These are phyloP conservation scores for Populus deltoides DNA, from an alignment of 345 rosid species.

Conservation along the genomic window DNA sequence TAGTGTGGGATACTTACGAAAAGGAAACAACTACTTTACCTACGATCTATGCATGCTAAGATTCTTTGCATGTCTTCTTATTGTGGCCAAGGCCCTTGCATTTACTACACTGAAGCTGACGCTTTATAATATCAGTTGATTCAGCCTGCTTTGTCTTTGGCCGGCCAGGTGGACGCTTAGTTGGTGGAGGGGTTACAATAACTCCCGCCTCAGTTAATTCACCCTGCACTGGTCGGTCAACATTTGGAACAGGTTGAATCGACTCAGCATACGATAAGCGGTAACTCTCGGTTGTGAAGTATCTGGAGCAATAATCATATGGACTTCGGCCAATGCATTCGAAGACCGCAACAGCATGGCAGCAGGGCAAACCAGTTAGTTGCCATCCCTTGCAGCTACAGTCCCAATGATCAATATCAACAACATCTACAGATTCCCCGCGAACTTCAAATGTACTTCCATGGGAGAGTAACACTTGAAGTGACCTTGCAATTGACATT, in stretches of 20 bases:
- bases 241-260: constrained; percentile 74
- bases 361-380: constrained; percentile 70
- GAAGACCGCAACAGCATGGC: constrained; percentile 75
- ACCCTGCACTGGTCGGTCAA: constrained; percentile 47
- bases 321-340: constrained; percentile 54
- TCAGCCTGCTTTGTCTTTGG: constrained; percentile 70
- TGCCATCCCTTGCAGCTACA: constrained; percentile 87
- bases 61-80: constrained; percentile 80
- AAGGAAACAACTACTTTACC: constrained; percentile 27
- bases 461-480: constrained; percentile 49
- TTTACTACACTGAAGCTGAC: constrained; percentile 93
- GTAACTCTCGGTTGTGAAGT: constrained; percentile 24
- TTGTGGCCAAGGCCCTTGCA: constrained; percentile 98
- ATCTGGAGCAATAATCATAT: constrained; percentile 68
- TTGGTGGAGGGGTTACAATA: constrained; percentile 83
- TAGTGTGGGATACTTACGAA: constrained; percentile 17
- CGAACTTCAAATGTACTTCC: constrained; percentile 63
- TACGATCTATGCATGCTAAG: constrained; percentile 23
- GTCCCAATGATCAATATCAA: constrained; percentile 64
- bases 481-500: constrained; percentile 40
- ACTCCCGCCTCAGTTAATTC: constrained; percentile 42
- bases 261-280: constrained; percentile 14
- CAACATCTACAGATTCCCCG: constrained; percentile 54
- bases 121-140: constrained; percentile 57
- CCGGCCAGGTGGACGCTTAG: constrained; percentile 75